Conservation (phyloP, 176 grass and related monocot species). For the Carex cristatella region DNA sequence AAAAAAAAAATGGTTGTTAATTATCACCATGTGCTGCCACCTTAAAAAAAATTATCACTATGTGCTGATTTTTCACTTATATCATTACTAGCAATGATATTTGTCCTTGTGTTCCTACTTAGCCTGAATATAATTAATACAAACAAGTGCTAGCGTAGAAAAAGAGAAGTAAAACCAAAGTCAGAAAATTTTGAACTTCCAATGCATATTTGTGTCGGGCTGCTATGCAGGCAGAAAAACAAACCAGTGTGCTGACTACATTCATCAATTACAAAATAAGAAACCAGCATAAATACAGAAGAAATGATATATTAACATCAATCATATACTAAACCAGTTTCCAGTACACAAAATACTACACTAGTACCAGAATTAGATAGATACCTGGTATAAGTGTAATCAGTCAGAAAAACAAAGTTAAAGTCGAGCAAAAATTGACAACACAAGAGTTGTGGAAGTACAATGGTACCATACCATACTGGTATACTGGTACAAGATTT, state of each 20-base stretch:
- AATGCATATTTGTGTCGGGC: neutral
- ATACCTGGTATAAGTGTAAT: slow-evolving; percentile 44
- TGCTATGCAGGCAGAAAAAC: neutral
- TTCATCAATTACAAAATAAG: no score
- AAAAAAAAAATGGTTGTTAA: no score
- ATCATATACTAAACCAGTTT: neutral
- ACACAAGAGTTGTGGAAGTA: no score
- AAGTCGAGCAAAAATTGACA: no score
- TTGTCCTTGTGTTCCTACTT: slow-evolving; percentile 41
- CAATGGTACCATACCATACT: no score
- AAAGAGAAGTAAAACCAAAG: neutral
- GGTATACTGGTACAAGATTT: no score
- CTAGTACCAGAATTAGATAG: slow-evolving; percentile 1
- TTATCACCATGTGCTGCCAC: no score
- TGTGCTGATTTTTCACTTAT: slow-evolving; percentile 31
- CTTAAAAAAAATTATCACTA: no score
- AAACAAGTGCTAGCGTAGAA: slow-evolving; percentile 3
- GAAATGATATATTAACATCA: neutral
- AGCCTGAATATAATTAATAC: slow-evolving; percentile 36
- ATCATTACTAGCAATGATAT: slow-evolving; percentile 37
- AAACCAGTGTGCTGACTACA: neutral
- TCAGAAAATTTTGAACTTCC: slow-evolving; percentile 23
- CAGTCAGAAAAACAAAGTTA: no score
- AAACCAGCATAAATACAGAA: slow-evolving; percentile 6
- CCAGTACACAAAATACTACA: neutral